phyloP scores from a whole-genome alignment of 805 yeast genomes.

The Nakazawaea populi region DNA sequence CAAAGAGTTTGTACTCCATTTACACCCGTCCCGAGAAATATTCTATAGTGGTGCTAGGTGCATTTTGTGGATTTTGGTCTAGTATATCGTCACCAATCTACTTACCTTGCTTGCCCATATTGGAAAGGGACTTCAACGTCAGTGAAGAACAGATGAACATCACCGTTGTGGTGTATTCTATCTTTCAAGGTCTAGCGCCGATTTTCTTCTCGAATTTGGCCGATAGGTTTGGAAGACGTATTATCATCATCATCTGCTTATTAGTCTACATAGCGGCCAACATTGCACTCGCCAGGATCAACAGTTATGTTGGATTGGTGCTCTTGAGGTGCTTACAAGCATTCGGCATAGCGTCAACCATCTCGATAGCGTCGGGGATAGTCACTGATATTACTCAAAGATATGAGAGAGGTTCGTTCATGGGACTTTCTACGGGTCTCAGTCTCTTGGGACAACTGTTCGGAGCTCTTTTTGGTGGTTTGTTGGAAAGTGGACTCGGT shows the following conservation, averaged over 20 bases:
- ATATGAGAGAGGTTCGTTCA: slow-evolving; percentile 62
- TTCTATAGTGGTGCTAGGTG: slow-evolving; percentile 31
- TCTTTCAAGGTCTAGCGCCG: slow-evolving; percentile 76
- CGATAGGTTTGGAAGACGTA: slow-evolving; percentile 69
- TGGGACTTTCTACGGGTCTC: slow-evolving; percentile 61
- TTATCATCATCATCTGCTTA: slow-evolving; percentile 51
- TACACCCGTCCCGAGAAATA: slow-evolving; percentile 31
- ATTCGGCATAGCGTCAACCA: slow-evolving; percentile 67
- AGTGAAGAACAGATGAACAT: slow-evolving; percentile 55
- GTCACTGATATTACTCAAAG: slow-evolving; percentile 69
- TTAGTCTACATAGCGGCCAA: slow-evolving; percentile 53
- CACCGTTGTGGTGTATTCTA: slow-evolving; percentile 69
- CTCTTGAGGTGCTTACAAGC: slow-evolving; percentile 74
- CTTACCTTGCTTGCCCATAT: slow-evolving; percentile 65
- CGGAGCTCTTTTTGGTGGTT: slow-evolving; percentile 67
- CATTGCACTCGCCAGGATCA: slow-evolving; percentile 57
- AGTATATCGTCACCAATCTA: slow-evolving; percentile 72
- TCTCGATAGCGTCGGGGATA: slow-evolving; percentile 64
- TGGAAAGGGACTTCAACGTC: slow-evolving; percentile 50
- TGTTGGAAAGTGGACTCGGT: slow-evolving; percentile 43
- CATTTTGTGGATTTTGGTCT: slow-evolving; percentile 50
- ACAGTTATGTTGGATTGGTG: slow-evolving; percentile 55
- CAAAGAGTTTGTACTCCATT: slow-evolving; percentile 26
- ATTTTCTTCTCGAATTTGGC: slow-evolving; percentile 62
- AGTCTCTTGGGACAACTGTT: slow-evolving; percentile 70